Percentiles rank a stretch among this genome's conserved stretches.
These are phyloP conservation scores for Talaromyces trachyspermus DNA, from an alignment of 495 filamentous ascomycete species.

Conservation along the genomic window DNA sequence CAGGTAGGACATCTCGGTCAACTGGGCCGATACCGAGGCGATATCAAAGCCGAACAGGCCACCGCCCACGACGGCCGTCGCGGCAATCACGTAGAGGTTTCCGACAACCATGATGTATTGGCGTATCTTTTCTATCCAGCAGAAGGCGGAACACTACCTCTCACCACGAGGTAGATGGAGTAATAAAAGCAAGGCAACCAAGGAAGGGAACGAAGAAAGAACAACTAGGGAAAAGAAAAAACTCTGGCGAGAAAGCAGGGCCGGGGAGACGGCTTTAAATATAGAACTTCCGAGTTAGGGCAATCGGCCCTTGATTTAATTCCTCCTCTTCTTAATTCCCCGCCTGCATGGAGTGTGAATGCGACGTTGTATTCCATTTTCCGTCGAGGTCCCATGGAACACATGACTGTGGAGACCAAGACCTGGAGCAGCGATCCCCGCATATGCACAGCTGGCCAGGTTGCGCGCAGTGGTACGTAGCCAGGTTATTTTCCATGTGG, in stretches of 20 bases:
- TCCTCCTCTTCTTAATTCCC: not conserved
- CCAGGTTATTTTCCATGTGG: no score
- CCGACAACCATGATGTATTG: constrained; percentile 33
- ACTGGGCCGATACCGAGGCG: constrained; percentile 73
- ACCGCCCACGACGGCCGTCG: constrained; percentile 70
- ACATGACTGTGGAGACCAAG: not conserved
- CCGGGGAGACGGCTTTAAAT: not conserved
- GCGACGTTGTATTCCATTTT: constrained; percentile 5
- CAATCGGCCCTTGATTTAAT: not conserved
- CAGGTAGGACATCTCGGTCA: constrained; percentile 51
- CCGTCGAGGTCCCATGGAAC: not conserved
- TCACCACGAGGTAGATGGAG: no score
- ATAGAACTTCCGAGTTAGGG: not conserved
- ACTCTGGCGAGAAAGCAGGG: not conserved
- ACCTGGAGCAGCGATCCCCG: not conserved
- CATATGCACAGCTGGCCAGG: not conserved
- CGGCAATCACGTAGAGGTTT: constrained; percentile 68
- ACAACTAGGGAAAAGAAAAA: not conserved
- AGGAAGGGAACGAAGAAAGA: not conserved
- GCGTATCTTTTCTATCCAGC: not conserved
- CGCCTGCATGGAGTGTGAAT: not conserved
- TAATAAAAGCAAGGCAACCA: not conserved
- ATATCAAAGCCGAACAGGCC: constrained; percentile 80
- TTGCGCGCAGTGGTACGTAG: no score
- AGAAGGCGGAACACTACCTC: not conserved